Evolutionary conservation across 306 rosid species (phyloP), one percentile per base, ranked within the genome.

Genomic region (Sophora flavescens): DNA sequence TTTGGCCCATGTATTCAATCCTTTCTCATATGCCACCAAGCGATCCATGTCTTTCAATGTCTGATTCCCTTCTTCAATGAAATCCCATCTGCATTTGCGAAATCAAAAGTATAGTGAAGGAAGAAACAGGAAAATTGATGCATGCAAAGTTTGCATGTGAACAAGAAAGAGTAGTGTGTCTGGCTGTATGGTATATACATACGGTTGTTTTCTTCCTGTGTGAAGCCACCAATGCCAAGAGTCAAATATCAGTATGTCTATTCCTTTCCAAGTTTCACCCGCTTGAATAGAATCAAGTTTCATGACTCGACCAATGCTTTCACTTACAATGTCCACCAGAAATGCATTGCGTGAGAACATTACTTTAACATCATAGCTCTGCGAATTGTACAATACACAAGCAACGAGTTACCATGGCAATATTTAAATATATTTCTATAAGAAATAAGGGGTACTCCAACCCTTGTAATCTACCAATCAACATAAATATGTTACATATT

Each of bases 1-100:
- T 33, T 72, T 81, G 13, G 97, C 93, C 98, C 98, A 93, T 33
- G 93, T 93, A 1, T 61, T 86, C 65, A 93, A 12, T 57, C 59
- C 98, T 73, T 85, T 88, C 89, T 89, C 92, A 35, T 79, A 93
- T 1, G 89, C 96, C 22, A 22, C 22, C 22, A 22, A 22, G 22
- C 22, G 22, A 22, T 22, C 22, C 22, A 22, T 22, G 22, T 93
- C 93, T 64, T 36, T 87, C 32, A 75, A 63, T 1, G 22, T 68
- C 0, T 0, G 38, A 30, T 80, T 56, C 12, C 92, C 93, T 5
- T 78, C 88, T 78, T 83, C 77, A 78, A 91, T 76, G 14, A 75
- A 81, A 81, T 91, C 90, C 98, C 97, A 93, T 72, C 97, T 93
- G 72, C 56, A 22, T 22, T 22, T 22, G 22, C 22, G 22, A 76